These are phyloP conservation scores for Malania oleifera DNA, from an alignment of 164 flowering plant species.

Conservation along the genomic window DNA sequence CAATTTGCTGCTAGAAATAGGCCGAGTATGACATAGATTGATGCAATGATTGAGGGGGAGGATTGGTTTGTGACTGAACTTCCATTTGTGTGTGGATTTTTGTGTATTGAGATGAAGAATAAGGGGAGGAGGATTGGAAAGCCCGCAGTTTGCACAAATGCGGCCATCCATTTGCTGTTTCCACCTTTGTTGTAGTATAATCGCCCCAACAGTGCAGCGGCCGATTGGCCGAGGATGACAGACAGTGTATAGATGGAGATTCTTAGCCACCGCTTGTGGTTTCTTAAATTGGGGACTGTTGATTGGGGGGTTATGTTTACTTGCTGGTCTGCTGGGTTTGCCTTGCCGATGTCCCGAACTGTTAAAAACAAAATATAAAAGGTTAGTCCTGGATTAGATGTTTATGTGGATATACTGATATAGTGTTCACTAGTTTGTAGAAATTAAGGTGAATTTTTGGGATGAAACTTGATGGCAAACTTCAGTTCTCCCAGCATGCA, in stretches of 20 bases:
- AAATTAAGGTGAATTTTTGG: too few relatives aligned
- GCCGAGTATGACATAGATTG: constrained; percentile 26
- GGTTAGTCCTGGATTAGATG: too few relatives aligned
- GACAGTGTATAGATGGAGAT: constrained; percentile 22
- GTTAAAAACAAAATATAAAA: too few relatives aligned
- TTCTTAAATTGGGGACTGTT: background rate
- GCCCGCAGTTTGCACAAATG: constrained; percentile 23
- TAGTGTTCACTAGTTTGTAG: too few relatives aligned
- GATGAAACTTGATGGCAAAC: too few relatives aligned
- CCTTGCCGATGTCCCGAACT: constrained; percentile 8
- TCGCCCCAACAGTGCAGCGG: constrained; percentile 32
- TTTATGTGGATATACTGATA: too few relatives aligned
- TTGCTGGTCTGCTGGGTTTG: background rate
- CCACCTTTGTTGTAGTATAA: constrained; percentile 46
- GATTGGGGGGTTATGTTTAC: constrained; percentile 7
- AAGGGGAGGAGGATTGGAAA: constrained; percentile 41
- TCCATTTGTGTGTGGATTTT: background rate
- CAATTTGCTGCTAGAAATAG: constrained; percentile 20
- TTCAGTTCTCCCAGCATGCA: too few relatives aligned
- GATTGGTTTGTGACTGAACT: background rate
- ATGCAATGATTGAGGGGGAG: constrained; percentile 9
- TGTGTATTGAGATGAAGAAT: constrained; percentile 8
- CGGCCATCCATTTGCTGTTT: constrained; percentile 31
- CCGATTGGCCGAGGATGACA: constrained; percentile 27
- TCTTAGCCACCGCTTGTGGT: constrained; percentile 22